A percentile compares a stretch with the other conserved stretches of the same genome.
These are phyloP conservation scores for Gamarada debralockiae DNA, from an alignment of 495 filamentous ascomycete species.

Conservation along the genomic window DNA sequence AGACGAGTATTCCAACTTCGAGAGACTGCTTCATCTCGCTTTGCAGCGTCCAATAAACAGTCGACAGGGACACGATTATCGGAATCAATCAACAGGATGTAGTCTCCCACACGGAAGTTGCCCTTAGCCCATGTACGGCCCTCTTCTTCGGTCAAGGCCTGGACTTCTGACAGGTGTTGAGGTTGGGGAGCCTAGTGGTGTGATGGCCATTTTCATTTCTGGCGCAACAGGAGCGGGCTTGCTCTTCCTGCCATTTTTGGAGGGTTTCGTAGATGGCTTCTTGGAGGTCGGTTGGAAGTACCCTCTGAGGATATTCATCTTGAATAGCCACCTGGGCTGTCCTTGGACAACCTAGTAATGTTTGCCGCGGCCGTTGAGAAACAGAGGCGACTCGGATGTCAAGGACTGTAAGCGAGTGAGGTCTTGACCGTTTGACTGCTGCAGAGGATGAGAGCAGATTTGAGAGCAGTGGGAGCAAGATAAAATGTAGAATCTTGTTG, in stretches of 20 bases:
- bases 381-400: background rate
- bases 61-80: constrained; percentile 42
- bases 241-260: background rate
- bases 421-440: no score
- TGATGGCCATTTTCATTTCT: background rate
- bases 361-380: no score
- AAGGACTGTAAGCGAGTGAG: no score
- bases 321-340: background rate
- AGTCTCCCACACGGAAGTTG: constrained; percentile 67
- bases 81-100: constrained; percentile 48
- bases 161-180: constrained; percentile 14
- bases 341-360: no score
- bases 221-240: no score
- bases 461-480: no score
- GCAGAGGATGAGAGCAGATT: no score
- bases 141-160: constrained; percentile 48
- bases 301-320: constrained; percentile 2
- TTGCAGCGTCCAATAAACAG: constrained; percentile 63
- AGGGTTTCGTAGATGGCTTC: background rate
- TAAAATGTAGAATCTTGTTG: no score
- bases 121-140: constrained; percentile 66
- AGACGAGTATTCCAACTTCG: constrained; percentile 63
- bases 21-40: constrained; percentile 70
- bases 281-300: constrained; percentile 4
- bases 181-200: background rate